Evolutionary conservation across 139 green algal genomes (phyloP), one percentile per base, ranked within the genome.

Genomic region (Chlamydomonas eustigma): DNA sequence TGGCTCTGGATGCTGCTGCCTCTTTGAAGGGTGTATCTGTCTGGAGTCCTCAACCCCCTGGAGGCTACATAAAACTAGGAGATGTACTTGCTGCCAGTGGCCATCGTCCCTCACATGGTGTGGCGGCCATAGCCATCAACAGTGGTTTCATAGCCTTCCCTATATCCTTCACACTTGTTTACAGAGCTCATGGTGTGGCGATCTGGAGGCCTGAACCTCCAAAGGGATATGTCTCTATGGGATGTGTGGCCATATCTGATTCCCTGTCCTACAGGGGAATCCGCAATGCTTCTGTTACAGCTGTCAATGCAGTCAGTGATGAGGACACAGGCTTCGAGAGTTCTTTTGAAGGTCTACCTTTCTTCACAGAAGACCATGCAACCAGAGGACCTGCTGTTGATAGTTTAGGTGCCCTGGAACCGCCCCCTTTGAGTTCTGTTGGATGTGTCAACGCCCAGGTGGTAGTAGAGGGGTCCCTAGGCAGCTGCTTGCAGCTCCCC

Each of bases 91-190:
- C 24, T 32, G 58, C 25, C 8, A 35, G 58, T 28, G 58, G 58
- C 8, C 25, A 32, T 24, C 58, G 25, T 24, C 58, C 58, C 6
- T 6, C 58, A 24, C 25, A 5, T 5, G 25, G 28, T 24, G 88
- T 92, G 24, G 65, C 94, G 4, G 84, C 85, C 0, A 39, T 98
- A 18, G 93, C 93, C 1, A 81, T 92, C 30, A 93, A 91, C 78
- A 94, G 85, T 70, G 91, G 93, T 1, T 74, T 96, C 5, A 84
- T 91, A 3, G 85, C 85, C 6, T 89, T 82, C 67, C 94, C 94
- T 0, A 6, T 78, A 0, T 58, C 32, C 1, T 97, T 85, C 77
- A 76, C 67, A 1, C 33, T 37, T 0, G 44, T 87, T 0, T 95
- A 88, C 89, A 34, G 58, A 22, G 58, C 25, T 28, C 81, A 78